A percentile compares a stretch with the other conserved stretches of the same genome.
Conservation (phyloP, 169 alveolate species). For the Condylostoma magnum region DNA sequence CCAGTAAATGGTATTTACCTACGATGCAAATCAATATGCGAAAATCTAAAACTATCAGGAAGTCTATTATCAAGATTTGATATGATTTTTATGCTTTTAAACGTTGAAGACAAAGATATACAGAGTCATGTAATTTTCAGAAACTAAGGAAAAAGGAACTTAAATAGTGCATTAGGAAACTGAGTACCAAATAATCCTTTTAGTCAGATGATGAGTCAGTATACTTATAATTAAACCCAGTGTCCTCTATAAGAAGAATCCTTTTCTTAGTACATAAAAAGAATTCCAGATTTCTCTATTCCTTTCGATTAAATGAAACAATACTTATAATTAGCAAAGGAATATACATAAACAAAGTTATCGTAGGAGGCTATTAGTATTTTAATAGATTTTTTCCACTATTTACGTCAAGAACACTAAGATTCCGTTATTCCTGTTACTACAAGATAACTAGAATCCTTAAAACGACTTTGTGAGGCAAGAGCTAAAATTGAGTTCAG, state of each 20-base stretch:
- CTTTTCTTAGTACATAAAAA: constrained; percentile 47
- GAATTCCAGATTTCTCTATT: constrained; percentile 11
- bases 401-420: constrained; percentile 92
- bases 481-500: constrained; percentile 51
- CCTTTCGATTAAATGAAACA: constrained; percentile 70
- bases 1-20: constrained; percentile 57
- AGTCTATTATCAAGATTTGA: constrained; percentile 75
- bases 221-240: constrained; percentile 39
- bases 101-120: constrained; percentile 39
- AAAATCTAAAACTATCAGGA: constrained; percentile 59
- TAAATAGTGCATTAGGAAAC: constrained; percentile 42
- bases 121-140: constrained; percentile 45
- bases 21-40: constrained; percentile 34
- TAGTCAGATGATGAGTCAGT: constrained; percentile 67
- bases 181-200: constrained; percentile 16
- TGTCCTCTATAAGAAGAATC: constrained; percentile 89
- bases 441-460: constrained; percentile 86
- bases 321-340: constrained; percentile 95
- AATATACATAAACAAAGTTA: constrained; percentile 74
- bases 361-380: constrained; percentile 84
- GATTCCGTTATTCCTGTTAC: constrained; percentile 88
- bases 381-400: constrained; percentile 89
- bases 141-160: constrained; percentile 41
- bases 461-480: constrained; percentile 91
- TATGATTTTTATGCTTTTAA: constrained; percentile 49